Conservation (phyloP, 2,329 filamentous ascomycete genomes). For the Coniochaeta prunicola region DNA sequence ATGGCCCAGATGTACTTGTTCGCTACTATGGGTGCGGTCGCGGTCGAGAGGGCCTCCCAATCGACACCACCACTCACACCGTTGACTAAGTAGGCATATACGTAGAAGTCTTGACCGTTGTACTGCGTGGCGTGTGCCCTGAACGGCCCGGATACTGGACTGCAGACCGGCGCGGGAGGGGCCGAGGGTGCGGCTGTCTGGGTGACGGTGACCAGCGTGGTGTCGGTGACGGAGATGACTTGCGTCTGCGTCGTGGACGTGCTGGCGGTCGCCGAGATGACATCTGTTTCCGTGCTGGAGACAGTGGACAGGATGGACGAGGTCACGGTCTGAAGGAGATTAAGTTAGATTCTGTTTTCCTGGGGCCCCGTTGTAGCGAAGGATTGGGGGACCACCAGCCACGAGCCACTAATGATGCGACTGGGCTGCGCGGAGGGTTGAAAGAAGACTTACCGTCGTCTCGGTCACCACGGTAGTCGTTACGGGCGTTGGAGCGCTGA, state of each 20-base stretch:
- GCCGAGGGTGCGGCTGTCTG: background rate
- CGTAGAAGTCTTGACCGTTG: background rate
- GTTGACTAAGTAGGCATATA: background rate
- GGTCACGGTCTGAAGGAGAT: conserved; percentile 1
- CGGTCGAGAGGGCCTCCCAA: background rate
- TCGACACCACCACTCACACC: background rate
- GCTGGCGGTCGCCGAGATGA: conserved; percentile 2
- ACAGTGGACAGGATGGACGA: background rate
- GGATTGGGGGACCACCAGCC: too few relatives aligned
- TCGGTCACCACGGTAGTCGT: conserved; percentile 2
- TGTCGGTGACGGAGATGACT: background rate
- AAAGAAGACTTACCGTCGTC: background rate
- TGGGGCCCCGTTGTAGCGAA: too few relatives aligned
- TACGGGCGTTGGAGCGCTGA: background rate
- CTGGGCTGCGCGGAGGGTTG: too few relatives aligned
- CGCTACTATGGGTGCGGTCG: background rate
- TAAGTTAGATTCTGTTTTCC: too few relatives aligned
- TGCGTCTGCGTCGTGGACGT: background rate
- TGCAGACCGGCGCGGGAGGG: background rate
- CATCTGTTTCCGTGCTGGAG: background rate
- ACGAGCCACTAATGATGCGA: too few relatives aligned
- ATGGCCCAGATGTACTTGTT: conserved; percentile 1
- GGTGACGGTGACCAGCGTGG: background rate
- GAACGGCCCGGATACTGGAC: background rate
- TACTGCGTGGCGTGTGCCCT: background rate